phyloP scores from a whole-genome alignment of 495 filamentous ascomycete species.

The Podospora comata region DNA sequence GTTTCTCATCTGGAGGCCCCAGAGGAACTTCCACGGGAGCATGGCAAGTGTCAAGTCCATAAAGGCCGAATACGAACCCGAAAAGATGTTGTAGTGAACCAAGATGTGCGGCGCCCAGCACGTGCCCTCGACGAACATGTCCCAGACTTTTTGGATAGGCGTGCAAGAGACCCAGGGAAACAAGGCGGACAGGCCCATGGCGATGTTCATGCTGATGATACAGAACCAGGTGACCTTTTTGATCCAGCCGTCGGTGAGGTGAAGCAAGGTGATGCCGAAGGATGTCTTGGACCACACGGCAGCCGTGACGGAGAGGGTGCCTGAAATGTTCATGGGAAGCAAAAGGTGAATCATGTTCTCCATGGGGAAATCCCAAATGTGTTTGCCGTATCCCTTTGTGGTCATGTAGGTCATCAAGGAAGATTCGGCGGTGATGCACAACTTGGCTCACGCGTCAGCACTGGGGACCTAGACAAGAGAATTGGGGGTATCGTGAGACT shows the following conservation, averaged over 20 bases:
- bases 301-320: conserved; percentile 24
- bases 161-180: conserved; percentile 28
- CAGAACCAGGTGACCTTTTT: conserved; percentile 23
- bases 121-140: conserved; percentile 18
- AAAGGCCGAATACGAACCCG: conserved; percentile 32
- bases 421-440: conserved; percentile 16
- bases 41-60: conserved; percentile 36
- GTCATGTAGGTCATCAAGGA: conserved; percentile 17
- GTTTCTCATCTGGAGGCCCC: conserved; percentile 32
- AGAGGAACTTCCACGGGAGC: conserved; percentile 37
- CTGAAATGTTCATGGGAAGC: conserved; percentile 17
- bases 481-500: conserved; percentile 1
- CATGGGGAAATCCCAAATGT: conserved; percentile 30
- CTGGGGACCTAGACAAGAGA: background rate
- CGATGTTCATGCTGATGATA: conserved; percentile 27
- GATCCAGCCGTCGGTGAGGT: conserved; percentile 24
- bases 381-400: conserved; percentile 28
- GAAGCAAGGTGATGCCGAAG: conserved; percentile 30
- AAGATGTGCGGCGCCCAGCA: conserved; percentile 29
- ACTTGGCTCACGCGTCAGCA: background rate
- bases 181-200: conserved; percentile 19
- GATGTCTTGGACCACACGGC: conserved; percentile 33
- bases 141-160: conserved; percentile 34
- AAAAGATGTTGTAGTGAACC: conserved; percentile 23
- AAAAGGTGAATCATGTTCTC: conserved; percentile 16